Conservation (phyloP, 495 filamentous ascomycete species). For the Hypoxylon rickii region DNA sequence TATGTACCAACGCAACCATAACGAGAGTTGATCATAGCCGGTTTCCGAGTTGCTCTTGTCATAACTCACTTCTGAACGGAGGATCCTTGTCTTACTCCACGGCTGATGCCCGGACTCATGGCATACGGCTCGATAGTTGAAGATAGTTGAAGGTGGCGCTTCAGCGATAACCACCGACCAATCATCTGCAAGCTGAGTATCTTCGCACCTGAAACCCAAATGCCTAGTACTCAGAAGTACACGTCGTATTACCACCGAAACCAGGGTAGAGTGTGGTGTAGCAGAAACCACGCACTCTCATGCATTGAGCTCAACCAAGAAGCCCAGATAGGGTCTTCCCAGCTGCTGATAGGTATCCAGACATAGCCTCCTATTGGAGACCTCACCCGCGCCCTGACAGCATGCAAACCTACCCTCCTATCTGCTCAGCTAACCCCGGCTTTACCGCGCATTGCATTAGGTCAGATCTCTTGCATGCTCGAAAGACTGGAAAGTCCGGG, state of each 20-base stretch:
- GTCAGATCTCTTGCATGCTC: slow-evolving; percentile 31
- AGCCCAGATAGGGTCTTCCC: slow-evolving; percentile 11
- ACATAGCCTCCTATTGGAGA: slow-evolving; percentile 22
- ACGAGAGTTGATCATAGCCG: too few relatives aligned
- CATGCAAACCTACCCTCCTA: slow-evolving; percentile 32
- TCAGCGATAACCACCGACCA: slow-evolving; percentile 1
- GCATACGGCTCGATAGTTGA: background rate
- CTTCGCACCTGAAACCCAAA: slow-evolving; percentile 8
- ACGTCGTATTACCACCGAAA: slow-evolving; percentile 20
- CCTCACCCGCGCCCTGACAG: slow-evolving; percentile 31
- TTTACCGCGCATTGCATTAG: slow-evolving; percentile 35
- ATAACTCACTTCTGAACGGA: too few relatives aligned
- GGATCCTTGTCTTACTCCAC: slow-evolving; percentile 10
- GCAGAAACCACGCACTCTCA: too few relatives aligned
- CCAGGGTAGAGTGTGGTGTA: too few relatives aligned
- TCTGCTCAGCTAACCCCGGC: slow-evolving; percentile 32
- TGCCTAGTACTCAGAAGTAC: slow-evolving; percentile 1
- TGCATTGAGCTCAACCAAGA: too few relatives aligned
- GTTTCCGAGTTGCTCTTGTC: too few relatives aligned
- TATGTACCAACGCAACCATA: too few relatives aligned
- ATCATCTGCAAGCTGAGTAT: slow-evolving; percentile 16
- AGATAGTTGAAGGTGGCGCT: slow-evolving; percentile 15
- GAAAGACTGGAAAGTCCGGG: slow-evolving; percentile 21
- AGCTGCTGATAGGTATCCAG: slow-evolving; percentile 21
- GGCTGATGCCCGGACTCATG: background rate